Percentiles rank a stretch among this genome's conserved stretches.
phyloP scores from a whole-genome alignment of 1,284 basidiomycete genomes.

The Hymenochaete sp. region DNA sequence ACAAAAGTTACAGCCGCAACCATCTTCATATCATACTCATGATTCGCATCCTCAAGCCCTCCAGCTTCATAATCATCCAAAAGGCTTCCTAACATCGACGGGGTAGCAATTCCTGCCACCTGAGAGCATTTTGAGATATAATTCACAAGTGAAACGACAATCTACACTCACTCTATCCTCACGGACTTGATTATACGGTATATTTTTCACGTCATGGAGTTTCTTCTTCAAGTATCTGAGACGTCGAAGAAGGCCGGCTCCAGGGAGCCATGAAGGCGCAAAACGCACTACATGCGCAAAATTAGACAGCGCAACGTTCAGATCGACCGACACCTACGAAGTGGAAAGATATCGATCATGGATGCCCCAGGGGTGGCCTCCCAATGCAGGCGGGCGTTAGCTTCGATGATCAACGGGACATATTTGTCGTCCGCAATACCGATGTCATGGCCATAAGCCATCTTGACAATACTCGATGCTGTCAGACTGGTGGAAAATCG shows the following conservation, averaged over 20 bases:
- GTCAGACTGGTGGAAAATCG: slow-evolving; percentile 2
- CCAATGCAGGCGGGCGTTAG: background rate
- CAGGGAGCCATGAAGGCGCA: slow-evolving; percentile 25
- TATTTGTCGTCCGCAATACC: slow-evolving; percentile 26
- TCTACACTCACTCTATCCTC: slow-evolving; percentile 3
- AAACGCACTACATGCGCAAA: slow-evolving; percentile 16
- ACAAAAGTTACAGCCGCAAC: slow-evolving; percentile 7
- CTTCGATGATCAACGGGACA: slow-evolving; percentile 10
- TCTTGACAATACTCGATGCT: slow-evolving; percentile 7
- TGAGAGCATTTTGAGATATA: background rate
- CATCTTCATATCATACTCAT: slow-evolving; percentile 12
- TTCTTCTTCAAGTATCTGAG: background rate
- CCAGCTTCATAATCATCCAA: slow-evolving; percentile 9
- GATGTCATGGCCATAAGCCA: slow-evolving; percentile 12
- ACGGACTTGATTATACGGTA: slow-evolving; percentile 9
- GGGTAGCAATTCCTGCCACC: slow-evolving; percentile 1
- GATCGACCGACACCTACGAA: slow-evolving; percentile 14
- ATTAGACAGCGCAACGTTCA: background rate
- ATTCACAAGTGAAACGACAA: background rate
- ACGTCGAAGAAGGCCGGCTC: slow-evolving; percentile 20
- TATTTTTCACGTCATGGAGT: slow-evolving; percentile 4
- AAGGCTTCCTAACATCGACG: slow-evolving; percentile 9
- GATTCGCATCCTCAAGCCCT: background rate
- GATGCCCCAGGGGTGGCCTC: slow-evolving; percentile 19
- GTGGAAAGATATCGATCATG: slow-evolving; percentile 24